phyloP scores from a whole-genome alignment of 345 rosid genomes.

The Lenwebbia sp. region DNA sequence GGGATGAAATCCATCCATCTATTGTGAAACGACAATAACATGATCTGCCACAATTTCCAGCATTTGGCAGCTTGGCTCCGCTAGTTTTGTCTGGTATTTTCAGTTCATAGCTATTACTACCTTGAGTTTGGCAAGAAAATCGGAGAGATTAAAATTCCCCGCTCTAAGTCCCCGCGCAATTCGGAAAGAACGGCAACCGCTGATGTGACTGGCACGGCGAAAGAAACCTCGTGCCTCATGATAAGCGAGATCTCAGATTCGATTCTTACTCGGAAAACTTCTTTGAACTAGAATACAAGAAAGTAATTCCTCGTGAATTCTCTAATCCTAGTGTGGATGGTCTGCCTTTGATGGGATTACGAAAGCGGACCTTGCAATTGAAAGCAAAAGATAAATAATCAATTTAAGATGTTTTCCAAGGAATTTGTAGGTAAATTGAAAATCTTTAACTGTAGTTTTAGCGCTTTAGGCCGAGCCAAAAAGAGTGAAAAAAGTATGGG shows the following conservation, averaged over 20 bases:
- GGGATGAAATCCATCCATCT: neutral
- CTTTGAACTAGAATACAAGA: neutral
- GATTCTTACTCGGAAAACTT: neutral
- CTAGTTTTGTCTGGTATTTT: neutral
- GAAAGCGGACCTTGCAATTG: neutral
- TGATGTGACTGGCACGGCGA: neutral
- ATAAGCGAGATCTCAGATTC: neutral
- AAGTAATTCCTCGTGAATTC: neutral
- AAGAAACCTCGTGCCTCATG: neutral
- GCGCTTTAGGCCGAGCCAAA: neutral
- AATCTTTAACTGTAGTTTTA: neutral
- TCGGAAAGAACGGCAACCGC: neutral
- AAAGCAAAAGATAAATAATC: neutral
- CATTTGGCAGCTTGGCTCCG: neutral
- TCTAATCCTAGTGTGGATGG: neutral
- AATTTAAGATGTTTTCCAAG: neutral
- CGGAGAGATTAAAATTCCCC: neutral
- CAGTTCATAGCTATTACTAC: neutral
- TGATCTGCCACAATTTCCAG: neutral
- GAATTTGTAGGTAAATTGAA: neutral
- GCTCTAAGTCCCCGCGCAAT: neutral
- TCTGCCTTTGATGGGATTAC: neutral
- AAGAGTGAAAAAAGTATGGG: neutral
- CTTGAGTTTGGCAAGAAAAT: neutral
- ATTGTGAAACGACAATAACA: neutral